Base-by-base conservation (phyloP, 495 filamentous ascomycete species). In the Massariosphaeria phaeospora region DNA sequence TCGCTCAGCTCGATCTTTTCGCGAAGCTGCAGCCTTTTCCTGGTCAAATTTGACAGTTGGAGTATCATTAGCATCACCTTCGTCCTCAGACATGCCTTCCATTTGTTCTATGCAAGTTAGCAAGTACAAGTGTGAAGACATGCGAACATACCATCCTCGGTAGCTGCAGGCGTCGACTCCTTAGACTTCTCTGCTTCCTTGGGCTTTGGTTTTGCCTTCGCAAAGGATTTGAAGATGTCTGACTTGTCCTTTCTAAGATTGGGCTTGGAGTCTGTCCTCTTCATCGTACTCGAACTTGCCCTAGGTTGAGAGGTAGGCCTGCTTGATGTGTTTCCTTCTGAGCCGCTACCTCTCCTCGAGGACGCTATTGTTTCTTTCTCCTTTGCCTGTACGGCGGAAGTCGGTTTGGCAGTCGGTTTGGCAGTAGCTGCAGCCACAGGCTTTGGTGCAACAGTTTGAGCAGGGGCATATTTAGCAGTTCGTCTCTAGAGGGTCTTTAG, bases 141-240 rank as follows among this genome's bases (percentile, higher is more conserved):
- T 8, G 13, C 13, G 1, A 36, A 67, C 72, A 59, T 52, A 80
- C 79, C 75, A 67, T 88, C 84, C 66, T 84, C 79, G 30, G 63
- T 40, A 29, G 61, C 56, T 47, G 63, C 52, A 44, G 63, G 44
- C 35, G 67, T 67, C 13, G 64, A 57, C 20, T 70, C 67, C 21
- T 60, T 61, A 6, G 60, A 25, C 36, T 61, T 58, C 21, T 69
- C 63, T 20, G 71, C 67, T 15, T 65, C 48, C 44, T 74, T 67
- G 10, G 51, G 18, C 47, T 79, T 73, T 0, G 86, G 73, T 35
- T 86, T 88, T 2, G 84, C 77, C 63, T 88, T 94, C 6, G 88
- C 85, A 66, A 95, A 95, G 1, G 89, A 85, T 61, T 84, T 86
- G 69, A 93, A 89, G 23, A 95, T 79, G 51, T 79, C 81, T 13